Base-by-base conservation (phyloP, 2,329 filamentous ascomycete species). In the Sphaerulina vaccinii region DNA sequence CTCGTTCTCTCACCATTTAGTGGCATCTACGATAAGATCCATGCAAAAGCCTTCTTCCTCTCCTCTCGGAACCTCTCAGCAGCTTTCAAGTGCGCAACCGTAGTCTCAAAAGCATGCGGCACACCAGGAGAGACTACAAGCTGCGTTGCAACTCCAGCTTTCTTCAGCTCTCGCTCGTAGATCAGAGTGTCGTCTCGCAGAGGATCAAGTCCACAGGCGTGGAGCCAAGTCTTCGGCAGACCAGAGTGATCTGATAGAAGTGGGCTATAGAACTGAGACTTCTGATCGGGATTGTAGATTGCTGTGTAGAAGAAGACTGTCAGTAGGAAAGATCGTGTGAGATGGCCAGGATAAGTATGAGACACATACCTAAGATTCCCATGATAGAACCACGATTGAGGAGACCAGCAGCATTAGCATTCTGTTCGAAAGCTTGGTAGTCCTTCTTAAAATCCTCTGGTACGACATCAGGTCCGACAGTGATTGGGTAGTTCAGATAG, bases 181-280 rank as follows among this genome's bases (percentile, higher is more conserved):
- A 78, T 58, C 10, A 80, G 49, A 0, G 68, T 76, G 55, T 79
- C 75, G 48, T 79, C 77, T 16, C 76, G 60, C 19, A 79, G 46
- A 0, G 73, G 72, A 65, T 79, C 76, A 6, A 68, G 57, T 0
- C 77, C 77, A 6, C 73, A 70, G 21, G 78, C 66, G 0, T 70
- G 72, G 50, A 79, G 68, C 0, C 67, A 68, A 0, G 73, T 73
- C 0, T 73, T 71, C 2, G 76, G 76, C 10, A 79, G 59, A 0
- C 72, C 70, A 23, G 57, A 64, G 39, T 71, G 68, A 3, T 23
- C 38, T 5, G 36, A 46, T 11, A 43, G 27, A 16, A 54, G 19
- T 1, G 45, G 29, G 13, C 29, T 37, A 38, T 40, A 52, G 6
- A 49, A 3, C 5, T 19, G 8, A 9, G 40, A 50, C 8, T n/a